phyloP scores from a whole-genome alignment of 495 filamentous ascomycete genomes.

The Cercophora sp. region DNA sequence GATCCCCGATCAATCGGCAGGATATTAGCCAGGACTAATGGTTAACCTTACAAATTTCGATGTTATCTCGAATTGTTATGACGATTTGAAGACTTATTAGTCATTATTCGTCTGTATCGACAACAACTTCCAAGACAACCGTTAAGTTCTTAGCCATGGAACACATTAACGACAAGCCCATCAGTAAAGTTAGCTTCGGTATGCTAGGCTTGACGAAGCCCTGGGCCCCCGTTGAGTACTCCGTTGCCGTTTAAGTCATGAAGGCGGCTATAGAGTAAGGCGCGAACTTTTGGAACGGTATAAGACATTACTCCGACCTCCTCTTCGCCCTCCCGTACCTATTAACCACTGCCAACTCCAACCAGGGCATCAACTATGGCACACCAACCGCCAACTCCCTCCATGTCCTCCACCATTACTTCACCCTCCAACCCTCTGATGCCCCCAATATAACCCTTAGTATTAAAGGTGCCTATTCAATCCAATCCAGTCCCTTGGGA shows the following conservation, averaged over 20 bases:
- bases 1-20: too few relatives aligned
- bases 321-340: too few relatives aligned
- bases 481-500: slow-evolving; percentile 45
- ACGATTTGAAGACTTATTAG: too few relatives aligned
- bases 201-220: background rate
- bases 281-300: slow-evolving; percentile 69
- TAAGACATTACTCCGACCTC: too few relatives aligned
- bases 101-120: too few relatives aligned
- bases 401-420: slow-evolving; percentile 58
- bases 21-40: too few relatives aligned
- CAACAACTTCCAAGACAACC: too few relatives aligned
- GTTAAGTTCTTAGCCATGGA: too few relatives aligned
- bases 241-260: slow-evolving; percentile 59
- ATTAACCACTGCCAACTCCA: background rate
- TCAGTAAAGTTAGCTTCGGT: too few relatives aligned
- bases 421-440: slow-evolving; percentile 61
- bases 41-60: too few relatives aligned
- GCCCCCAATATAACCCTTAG: slow-evolving; percentile 58
- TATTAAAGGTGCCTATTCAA: slow-evolving; percentile 56
- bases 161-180: too few relatives aligned
- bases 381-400: slow-evolving; percentile 61
- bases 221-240: background rate
- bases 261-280: slow-evolving; percentile 59
- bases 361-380: slow-evolving; percentile 66
- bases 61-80: too few relatives aligned